Evolutionary conservation across 441 rosid genomes (phyloP), one percentile per base, ranked within the genome.

Genomic region (Erysimum pusillum): DNA sequence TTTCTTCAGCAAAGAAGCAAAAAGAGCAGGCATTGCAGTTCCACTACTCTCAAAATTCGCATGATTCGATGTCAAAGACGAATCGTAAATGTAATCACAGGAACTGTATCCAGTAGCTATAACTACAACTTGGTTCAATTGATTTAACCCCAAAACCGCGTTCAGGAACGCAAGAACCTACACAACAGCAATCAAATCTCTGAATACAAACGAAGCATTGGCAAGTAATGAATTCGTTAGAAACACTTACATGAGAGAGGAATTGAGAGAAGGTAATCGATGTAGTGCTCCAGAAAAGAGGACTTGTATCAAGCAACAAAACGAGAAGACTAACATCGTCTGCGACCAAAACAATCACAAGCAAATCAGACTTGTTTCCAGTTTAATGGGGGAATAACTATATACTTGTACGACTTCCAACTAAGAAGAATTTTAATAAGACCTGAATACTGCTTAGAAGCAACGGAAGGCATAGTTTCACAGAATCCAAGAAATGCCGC

Each of bases 121-220:
- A 53, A 96, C 90, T 68, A 89, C 94, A 64, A 90, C 89, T 79
- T 88, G 94, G 79, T 93, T 96, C 70, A 96, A 75, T n/a, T 90
- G 99, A 78, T 88, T 92, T 1, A 93, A 86, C 18, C 89, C 84
- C 86, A 91, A 66, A 28, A 90, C 72, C 5, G 94, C 87, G 64
- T 90, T 93, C n/a, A 93, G 66, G 86, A 93, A 93, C 10, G 92
- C 91, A 74, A 96, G 87, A 73, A 88, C 94, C 99, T 93, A 71
- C 46, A 28, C 10, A 13, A 45, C 17, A 44, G 22, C 11, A 12
- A 38, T 2, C 54, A 56, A 13, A 32, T 3, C 5, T 71, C 10
- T 5, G 28, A 51, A 22, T 34, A 54, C 4, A 69, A 46, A 65
- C 45, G 7, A 72, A 49, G 20, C 53, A 52, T 44, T 58, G 14